Evolutionary conservation across 2,329 filamentous ascomycete genomes (phyloP).

Genomic region (Claviceps sp.): DNA sequence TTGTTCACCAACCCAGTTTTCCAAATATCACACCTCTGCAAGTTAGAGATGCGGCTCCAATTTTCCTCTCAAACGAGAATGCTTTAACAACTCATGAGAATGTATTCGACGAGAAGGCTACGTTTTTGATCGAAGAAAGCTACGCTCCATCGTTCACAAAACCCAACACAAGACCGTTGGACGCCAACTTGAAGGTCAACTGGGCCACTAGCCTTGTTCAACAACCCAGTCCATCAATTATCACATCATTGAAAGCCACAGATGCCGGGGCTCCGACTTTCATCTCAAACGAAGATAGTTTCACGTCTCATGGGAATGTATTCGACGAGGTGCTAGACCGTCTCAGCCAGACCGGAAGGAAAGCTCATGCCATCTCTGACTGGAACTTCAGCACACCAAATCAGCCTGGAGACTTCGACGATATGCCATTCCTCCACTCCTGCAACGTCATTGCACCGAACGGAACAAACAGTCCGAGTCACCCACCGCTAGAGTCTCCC

Average conservation of each 20-base stretch:
- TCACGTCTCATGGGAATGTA: background rate
- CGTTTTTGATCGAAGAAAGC: conserved; percentile 15
- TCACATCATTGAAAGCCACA: conserved; percentile 9
- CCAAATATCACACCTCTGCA: conserved; percentile 15
- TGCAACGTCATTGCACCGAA: conserved; percentile 12
- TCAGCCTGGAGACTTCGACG: background rate
- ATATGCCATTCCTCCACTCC: conserved; percentile 11
- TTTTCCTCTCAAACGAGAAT: background rate
- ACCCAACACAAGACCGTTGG: background rate
- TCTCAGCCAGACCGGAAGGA: background rate
- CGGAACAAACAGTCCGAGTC: conserved; percentile 7
- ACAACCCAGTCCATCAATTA: conserved; percentile 14
- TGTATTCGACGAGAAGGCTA: conserved; percentile 10
- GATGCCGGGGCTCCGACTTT: conserved; percentile 3
- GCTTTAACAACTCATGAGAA: background rate
- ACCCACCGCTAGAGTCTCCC: conserved; percentile 16
- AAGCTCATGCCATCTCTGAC: background rate
- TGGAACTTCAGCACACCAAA: background rate
- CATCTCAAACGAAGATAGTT: background rate
- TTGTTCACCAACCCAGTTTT: conserved; percentile 7
- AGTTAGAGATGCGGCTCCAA: conserved; percentile 4
- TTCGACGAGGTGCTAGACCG: conserved; percentile 6
- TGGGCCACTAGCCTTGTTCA: background rate
- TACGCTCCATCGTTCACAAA: background rate
- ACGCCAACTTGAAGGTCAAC: background rate